Conservation (phyloP, 148 eudicot genomes). For the Chenopodium quinoa region DNA sequence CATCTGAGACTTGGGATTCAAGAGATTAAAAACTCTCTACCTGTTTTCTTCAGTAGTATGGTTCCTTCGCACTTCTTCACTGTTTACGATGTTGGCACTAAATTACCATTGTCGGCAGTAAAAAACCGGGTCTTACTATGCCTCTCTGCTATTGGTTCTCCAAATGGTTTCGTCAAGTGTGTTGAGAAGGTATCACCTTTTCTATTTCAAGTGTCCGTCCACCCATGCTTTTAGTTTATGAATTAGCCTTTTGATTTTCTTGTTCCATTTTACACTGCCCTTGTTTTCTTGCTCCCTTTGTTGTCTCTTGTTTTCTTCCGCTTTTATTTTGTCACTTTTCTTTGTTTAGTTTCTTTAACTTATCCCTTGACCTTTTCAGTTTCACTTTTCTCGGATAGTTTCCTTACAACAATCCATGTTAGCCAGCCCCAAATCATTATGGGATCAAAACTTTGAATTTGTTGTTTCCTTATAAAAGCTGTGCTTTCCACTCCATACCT, state of each 20-base stretch:
- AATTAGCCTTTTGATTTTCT: neutral
- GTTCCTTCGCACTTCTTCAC: constrained; percentile 64
- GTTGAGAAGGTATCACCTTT: constrained; percentile 54
- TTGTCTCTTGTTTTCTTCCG: too few species aligned
- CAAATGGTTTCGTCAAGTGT: constrained; percentile 64
- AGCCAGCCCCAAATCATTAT: too few species aligned
- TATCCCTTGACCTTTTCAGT: too few species aligned
- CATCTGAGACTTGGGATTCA: constrained; percentile 40
- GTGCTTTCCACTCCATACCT: neutral
- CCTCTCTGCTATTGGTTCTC: constrained; percentile 82
- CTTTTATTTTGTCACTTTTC: too few species aligned
- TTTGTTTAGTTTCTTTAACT: too few species aligned
- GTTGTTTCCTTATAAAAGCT: neutral
- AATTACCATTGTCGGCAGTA: constrained; percentile 46
- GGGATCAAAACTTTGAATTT: neutral
- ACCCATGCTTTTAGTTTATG: neutral
- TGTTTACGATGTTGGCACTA: constrained; percentile 33
- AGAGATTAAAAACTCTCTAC: constrained; percentile 46
- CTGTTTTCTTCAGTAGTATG: constrained; percentile 68
- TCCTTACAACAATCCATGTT: too few species aligned
- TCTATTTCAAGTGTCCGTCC: neutral
- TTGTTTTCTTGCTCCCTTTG: too few species aligned
- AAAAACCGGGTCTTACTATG: constrained; percentile 49
- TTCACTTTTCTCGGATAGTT: too few species aligned
- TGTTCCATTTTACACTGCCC: too few species aligned